These are phyloP conservation scores for Taxillus chinensis DNA, from an alignment of 164 flowering plant genomes.

Conservation along the genomic window DNA sequence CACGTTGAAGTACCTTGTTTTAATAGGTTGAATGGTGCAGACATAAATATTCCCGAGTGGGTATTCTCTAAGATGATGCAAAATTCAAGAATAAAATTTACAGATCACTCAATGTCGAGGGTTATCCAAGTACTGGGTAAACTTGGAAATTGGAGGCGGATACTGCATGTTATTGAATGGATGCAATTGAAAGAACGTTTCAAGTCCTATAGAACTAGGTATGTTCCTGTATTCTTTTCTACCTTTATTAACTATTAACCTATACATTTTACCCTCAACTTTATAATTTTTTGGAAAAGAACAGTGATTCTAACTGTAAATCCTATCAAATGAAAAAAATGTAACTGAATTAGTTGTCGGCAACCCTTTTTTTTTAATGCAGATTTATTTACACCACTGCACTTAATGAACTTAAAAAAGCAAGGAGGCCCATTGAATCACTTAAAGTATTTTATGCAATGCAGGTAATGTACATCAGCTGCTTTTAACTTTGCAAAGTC, in stretches of 20 bases:
- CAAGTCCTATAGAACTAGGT: constrained; percentile 66
- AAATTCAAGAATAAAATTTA: constrained; percentile 60
- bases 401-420: constrained; percentile 76
- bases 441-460: constrained; percentile 64
- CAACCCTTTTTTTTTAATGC: constrained; percentile 5
- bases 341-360: not conserved
- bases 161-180: constrained; percentile 87
- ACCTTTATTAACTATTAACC: not conserved
- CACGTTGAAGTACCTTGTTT: constrained; percentile 18
- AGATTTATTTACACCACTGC: constrained; percentile 80
- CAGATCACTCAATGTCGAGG: constrained; percentile 71
- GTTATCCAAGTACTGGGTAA: constrained; percentile 73
- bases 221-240: not conserved
- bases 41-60: constrained; percentile 81
- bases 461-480: constrained; percentile 43
- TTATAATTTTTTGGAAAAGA: not conserved
- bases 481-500: not conserved
- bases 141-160: constrained; percentile 83
- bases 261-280: no score
- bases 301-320: constrained; percentile 17
- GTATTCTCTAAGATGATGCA: constrained; percentile 78
- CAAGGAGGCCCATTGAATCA: constrained; percentile 86
- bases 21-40: constrained; percentile 82
- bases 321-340: not conserved
- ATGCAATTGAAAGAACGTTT: constrained; percentile 71